Evolutionary conservation across 2,329 filamentous ascomycete species (phyloP).

Genomic region (Neoscytalidium dimidiatum): DNA sequence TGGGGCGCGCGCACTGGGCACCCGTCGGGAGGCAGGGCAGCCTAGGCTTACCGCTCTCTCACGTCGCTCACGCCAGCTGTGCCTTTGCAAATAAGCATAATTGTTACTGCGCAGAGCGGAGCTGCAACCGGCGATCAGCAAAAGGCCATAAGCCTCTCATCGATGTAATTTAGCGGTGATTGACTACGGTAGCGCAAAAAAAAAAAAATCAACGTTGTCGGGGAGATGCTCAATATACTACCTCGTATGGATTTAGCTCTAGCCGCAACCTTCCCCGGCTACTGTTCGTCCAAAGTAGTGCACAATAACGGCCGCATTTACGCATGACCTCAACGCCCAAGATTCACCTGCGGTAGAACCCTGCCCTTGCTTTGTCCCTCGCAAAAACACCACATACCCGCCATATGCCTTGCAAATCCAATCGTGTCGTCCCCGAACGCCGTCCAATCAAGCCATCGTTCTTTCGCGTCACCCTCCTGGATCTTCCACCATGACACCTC

Average conservation of each 20-base stretch:
- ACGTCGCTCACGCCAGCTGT: neutral
- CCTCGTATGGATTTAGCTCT: no score
- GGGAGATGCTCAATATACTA: no score
- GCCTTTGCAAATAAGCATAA: constrained; percentile 10
- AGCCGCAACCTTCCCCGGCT: neutral
- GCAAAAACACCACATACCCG: neutral
- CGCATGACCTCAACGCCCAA: neutral
- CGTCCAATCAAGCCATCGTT: neutral
- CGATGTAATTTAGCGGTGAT: no score
- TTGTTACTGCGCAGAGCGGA: neutral
- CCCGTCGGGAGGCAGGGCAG: neutral
- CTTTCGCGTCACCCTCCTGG: no score
- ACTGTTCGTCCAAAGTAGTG: neutral
- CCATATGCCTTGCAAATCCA: neutral
- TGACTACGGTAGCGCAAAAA: no score
- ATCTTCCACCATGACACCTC: no score
- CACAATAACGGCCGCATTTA: neutral
- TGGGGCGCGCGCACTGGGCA: neutral
- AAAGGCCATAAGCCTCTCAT: neutral
- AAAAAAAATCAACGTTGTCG: no score
- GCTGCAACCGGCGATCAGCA: neutral
- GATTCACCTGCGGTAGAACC: neutral
- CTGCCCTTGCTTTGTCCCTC: constrained; percentile 4
- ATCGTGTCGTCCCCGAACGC: neutral
- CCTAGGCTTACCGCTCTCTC: constrained; percentile 5